These are phyloP conservation scores for Heliamphora exappendiculata DNA, from an alignment of 148 eudicot species.

Conservation along the genomic window DNA sequence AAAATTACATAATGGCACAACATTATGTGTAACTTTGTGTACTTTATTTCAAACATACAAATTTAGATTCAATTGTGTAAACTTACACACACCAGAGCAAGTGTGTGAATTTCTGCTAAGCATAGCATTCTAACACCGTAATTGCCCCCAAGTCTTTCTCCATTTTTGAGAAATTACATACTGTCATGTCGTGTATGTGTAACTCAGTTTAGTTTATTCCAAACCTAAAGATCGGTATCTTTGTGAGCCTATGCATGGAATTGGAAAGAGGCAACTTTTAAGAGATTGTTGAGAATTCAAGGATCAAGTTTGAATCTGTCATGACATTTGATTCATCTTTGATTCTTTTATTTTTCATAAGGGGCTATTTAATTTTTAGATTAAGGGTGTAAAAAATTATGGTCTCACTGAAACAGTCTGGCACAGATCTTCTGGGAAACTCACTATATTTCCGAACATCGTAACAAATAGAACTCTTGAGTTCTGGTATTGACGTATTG, in stretches of 20 bases:
- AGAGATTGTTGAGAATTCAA: background rate
- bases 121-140: too few species aligned
- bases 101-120: background rate
- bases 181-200: background rate
- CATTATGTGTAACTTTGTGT: background rate
- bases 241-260: background rate
- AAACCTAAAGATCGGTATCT: background rate
- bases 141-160: too few species aligned
- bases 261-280: background rate
- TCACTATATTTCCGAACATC: background rate
- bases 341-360: background rate
- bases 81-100: background rate
- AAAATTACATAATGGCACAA: background rate
- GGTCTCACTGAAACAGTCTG: conserved; percentile 7
- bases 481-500: background rate
- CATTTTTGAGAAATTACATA: too few species aligned
- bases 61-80: background rate
- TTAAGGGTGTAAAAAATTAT: background rate
- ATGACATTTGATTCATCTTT: background rate
- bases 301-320: background rate
- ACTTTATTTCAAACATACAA: background rate
- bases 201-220: background rate
- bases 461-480: background rate
- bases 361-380: background rate
- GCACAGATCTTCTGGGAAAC: background rate